Evolutionary conservation across 345 rosid species (phyloP).

Genomic region (Gossypioides kirkii): DNA sequence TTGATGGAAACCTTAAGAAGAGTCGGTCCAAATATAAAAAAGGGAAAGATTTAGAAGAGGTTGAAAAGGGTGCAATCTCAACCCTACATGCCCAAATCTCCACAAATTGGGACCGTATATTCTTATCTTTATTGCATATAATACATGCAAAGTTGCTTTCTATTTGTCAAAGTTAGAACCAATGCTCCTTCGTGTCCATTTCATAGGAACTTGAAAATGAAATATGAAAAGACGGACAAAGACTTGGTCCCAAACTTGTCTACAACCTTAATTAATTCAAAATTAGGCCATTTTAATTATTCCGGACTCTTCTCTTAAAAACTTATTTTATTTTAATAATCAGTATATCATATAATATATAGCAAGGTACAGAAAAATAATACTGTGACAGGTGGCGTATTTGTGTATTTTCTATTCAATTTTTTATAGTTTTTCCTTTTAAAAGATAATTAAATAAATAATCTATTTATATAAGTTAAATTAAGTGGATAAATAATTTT

Average conservation of each 20-base stretch:
- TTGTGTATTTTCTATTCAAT: not conserved
- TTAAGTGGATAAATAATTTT: no score
- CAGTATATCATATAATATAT: no score
- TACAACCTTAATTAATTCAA: not conserved
- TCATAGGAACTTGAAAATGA: not conserved
- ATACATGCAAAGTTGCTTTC: constrained; percentile 11
- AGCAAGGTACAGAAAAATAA: no score
- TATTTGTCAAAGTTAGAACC: constrained; percentile 8
- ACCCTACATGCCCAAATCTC: constrained; percentile 14
- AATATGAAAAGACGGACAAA: not conserved
- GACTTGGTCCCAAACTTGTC: not conserved
- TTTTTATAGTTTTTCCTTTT: not conserved
- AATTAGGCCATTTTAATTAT: not conserved
- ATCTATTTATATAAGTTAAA: no score
- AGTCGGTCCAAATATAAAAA: constrained; percentile 2
- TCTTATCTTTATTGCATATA: constrained; percentile 18
- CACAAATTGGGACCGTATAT: constrained; percentile 21
- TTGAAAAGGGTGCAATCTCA: constrained; percentile 18
- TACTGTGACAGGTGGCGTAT: no score
- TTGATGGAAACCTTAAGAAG: not conserved
- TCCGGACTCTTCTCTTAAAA: no score
- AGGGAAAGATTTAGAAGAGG: not conserved
- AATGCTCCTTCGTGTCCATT: constrained; percentile 1
- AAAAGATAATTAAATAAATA: no score
- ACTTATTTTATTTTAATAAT: no score